Evolutionary conservation across 106 monocot species (phyloP).

Genomic region (Alisma plantagoaquatica): DNA sequence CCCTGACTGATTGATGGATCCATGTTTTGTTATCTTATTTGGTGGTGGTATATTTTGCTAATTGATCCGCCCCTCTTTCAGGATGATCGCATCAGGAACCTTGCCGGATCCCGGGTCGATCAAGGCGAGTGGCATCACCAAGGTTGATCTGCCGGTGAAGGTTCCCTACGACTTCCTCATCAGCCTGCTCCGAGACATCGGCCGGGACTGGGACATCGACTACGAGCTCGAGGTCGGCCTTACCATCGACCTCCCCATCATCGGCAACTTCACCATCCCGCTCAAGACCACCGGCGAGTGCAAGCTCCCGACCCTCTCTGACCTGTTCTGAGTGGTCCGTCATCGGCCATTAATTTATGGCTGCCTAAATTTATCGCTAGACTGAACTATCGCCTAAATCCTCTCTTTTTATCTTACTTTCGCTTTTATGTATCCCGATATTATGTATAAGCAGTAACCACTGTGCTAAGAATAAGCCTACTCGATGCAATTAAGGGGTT

Average conservation of each 20-base stretch:
- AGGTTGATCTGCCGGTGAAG: conserved; percentile 13
- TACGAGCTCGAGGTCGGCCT: conserved; percentile 16
- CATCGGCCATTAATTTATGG: too few relatives aligned
- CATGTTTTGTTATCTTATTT: too few relatives aligned
- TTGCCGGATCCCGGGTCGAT: conserved; percentile 19
- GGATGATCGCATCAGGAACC: conserved; percentile 15
- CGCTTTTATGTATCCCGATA: too few relatives aligned
- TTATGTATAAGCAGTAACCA: too few relatives aligned
- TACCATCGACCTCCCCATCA: conserved; percentile 15
- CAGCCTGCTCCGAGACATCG: conserved; percentile 16
- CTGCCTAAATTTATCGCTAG: too few relatives aligned
- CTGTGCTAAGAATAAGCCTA: too few relatives aligned
- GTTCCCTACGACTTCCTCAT: conserved; percentile 20
- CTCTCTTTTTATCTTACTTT: too few relatives aligned
- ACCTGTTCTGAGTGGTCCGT: conserved; percentile 23
- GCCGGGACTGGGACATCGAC: conserved; percentile 22
- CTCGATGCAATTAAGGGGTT: too few relatives aligned
- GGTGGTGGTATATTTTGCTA: too few relatives aligned
- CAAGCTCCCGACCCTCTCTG: conserved; percentile 19
- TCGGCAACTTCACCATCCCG: conserved; percentile 22
- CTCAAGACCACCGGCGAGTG: conserved; percentile 14
- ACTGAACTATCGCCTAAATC: too few relatives aligned
- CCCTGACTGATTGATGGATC: too few relatives aligned
- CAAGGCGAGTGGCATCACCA: conserved; percentile 3
- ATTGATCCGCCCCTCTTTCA: too few relatives aligned